Evolutionary conservation across 805 yeast species (phyloP).

Genomic region (Metschnikowia sp.): DNA sequence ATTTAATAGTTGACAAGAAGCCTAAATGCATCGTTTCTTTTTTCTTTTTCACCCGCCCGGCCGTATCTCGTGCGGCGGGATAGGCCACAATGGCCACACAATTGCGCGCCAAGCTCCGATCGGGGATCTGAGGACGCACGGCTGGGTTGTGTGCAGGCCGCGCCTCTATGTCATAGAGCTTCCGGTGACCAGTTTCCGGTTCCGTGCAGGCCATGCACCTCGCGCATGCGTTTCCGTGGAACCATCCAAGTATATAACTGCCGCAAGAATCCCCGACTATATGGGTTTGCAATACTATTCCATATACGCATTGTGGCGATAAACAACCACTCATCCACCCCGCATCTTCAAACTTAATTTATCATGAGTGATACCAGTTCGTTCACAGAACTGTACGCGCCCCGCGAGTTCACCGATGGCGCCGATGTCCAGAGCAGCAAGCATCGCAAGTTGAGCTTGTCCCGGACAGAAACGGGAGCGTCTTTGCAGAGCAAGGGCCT

Average conservation of each 20-base stretch:
- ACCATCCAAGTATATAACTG: not conserved
- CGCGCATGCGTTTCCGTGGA: not conserved
- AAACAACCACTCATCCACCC: no score
- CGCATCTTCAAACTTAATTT: no score
- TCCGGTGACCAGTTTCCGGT: conserved; percentile 6
- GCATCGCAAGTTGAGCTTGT: conserved; percentile 4
- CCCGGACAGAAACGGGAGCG: conserved; percentile 59
- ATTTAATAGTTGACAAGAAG: no score
- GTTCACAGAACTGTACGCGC: conserved; percentile 7
- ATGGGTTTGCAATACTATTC: no score
- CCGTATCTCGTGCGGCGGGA: no score
- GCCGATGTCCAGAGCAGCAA: conserved; percentile 1
- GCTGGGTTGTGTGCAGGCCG: not conserved
- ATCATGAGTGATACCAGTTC: conserved; percentile 13
- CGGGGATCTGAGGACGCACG: not conserved
- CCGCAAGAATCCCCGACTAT: not conserved
- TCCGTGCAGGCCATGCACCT: conserved; percentile 2
- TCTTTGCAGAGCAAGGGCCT: conserved; percentile 65
- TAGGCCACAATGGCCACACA: no score
- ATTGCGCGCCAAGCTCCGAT: not conserved
- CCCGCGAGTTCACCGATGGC: conserved; percentile 11
- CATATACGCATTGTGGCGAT: no score
- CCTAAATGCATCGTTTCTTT: no score
- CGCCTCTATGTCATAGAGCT: not conserved
- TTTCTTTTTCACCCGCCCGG: no score